Conservation (phyloP, 1,284 basidiomycete genomes). For the Ganoderma resinaceum region DNA sequence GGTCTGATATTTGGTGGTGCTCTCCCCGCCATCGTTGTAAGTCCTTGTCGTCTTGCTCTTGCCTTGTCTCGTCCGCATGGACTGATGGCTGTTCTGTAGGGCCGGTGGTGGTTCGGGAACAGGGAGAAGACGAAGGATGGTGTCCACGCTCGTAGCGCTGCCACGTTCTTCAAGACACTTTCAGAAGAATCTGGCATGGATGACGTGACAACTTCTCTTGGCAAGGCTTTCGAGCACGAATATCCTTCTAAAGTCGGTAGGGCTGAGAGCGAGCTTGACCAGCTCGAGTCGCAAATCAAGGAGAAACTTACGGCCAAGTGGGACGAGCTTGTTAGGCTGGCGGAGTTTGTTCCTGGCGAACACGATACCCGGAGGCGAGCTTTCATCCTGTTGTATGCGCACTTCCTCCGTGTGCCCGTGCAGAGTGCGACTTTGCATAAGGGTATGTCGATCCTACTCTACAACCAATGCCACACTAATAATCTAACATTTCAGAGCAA, state of each 20-base stretch:
- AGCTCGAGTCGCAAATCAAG: conserved; percentile 66
- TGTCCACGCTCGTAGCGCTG: conserved; percentile 84
- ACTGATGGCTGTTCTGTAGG: conserved; percentile 49
- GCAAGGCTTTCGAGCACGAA: conserved; percentile 77
- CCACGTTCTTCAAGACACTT: conserved; percentile 88
- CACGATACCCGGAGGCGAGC: conserved; percentile 55
- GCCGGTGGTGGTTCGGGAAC: conserved; percentile 98
- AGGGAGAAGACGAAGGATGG: conserved; percentile 94
- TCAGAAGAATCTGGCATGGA: conserved; percentile 82
- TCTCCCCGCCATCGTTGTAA: conserved; percentile 85
- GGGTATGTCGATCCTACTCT: conserved; percentile 53
- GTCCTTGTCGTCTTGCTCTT: conserved; percentile 39
- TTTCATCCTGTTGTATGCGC: conserved; percentile 84
- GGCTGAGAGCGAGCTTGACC: conserved; percentile 54
- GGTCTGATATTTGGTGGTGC: conserved; percentile 88
- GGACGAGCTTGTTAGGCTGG: conserved; percentile 51
- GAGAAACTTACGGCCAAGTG: conserved; percentile 59
- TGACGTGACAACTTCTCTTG: conserved; percentile 80
- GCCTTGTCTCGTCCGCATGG: background rate
- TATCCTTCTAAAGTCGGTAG: conserved; percentile 30
- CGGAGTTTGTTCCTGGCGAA: conserved; percentile 46
- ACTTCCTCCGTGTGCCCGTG: conserved; percentile 81
- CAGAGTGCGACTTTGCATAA: conserved; percentile 61
- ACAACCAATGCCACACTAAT: background rate
- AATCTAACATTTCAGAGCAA: conserved; percentile 60